phyloP scores from a whole-genome alignment of 768 basidiomycete genomes.

The Kwoniella europaea region DNA sequence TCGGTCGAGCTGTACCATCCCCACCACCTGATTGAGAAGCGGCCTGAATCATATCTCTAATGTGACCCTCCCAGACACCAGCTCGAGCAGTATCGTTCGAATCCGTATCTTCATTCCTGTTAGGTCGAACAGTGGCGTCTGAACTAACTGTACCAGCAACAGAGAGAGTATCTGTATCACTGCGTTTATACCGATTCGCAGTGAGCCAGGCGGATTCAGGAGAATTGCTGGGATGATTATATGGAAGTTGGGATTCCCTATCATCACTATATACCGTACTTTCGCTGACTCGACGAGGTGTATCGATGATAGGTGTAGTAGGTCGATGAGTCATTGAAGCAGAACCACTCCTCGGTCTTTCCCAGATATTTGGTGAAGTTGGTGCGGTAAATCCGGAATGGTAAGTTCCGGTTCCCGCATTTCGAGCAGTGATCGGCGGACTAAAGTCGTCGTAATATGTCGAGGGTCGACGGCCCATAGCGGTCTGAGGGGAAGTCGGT shows the following conservation, averaged over 20 bases:
- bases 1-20: slow-evolving; percentile 3
- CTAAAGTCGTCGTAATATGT: slow-evolving; percentile 38
- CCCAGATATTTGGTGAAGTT: slow-evolving; percentile 12
- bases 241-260: slow-evolving; percentile 32
- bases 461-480: slow-evolving; percentile 34
- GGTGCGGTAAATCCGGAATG: slow-evolving; percentile 4
- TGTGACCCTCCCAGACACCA: slow-evolving; percentile 40
- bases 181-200: slow-evolving; percentile 20
- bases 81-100: slow-evolving; percentile 51
- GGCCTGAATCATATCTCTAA: slow-evolving; percentile 39
- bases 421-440: slow-evolving; percentile 32
- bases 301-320: slow-evolving; percentile 13
- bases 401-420: slow-evolving; percentile 3
- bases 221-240: slow-evolving; percentile 23
- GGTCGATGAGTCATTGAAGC: slow-evolving; percentile 20
- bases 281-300: slow-evolving; percentile 35
- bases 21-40: slow-evolving; percentile 18
- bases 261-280: slow-evolving; percentile 22
- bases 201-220: slow-evolving; percentile 35
- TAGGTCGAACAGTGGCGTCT: slow-evolving; percentile 37
- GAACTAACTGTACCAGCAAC: slow-evolving; percentile 45
- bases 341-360: slow-evolving; percentile 35
- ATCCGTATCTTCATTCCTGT: slow-evolving; percentile 43
- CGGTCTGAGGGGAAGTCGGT: slow-evolving; percentile 38
- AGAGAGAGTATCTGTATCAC: slow-evolving; percentile 34